Evolutionary conservation across 805 yeast species (phyloP).

Genomic region (Teunomyces lycoperdinae): DNA sequence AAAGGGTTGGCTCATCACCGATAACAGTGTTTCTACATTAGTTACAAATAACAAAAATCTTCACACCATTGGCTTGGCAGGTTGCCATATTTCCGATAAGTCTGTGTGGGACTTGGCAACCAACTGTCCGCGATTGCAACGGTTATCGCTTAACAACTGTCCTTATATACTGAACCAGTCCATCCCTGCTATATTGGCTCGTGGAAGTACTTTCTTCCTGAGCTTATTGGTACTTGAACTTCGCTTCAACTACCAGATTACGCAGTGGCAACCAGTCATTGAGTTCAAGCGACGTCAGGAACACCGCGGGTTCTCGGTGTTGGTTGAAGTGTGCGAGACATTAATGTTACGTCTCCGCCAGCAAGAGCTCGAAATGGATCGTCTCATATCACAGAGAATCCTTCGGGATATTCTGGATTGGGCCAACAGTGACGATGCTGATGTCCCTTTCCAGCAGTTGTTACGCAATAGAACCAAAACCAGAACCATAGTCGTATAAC

Average conservation of each 20-base stretch:
- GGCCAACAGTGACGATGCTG: conserved; percentile 52
- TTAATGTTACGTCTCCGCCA: conserved; percentile 57
- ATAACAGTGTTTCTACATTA: conserved; percentile 59
- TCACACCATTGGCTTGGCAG: conserved; percentile 82
- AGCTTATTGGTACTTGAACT: conserved; percentile 74
- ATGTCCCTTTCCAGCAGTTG: conserved; percentile 16
- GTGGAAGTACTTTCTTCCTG: conserved; percentile 33
- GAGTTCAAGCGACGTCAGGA: conserved; percentile 58
- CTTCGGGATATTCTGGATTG: conserved; percentile 63
- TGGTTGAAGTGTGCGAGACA: conserved; percentile 77
- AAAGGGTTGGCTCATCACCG: conserved; percentile 66
- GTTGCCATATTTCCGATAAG: conserved; percentile 75
- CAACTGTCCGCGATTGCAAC: conserved; percentile 43
- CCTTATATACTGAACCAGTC: conserved; percentile 54
- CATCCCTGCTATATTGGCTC: conserved; percentile 46
- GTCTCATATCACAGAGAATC: conserved; percentile 52
- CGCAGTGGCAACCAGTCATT: conserved; percentile 62
- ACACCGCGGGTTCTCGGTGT: conserved; percentile 44
- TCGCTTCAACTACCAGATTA: conserved; percentile 55
- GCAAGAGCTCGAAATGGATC: conserved; percentile 59
- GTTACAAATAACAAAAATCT: conserved; percentile 51
- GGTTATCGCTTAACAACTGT: conserved; percentile 79
- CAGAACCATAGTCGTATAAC: not conserved
- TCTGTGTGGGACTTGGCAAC: conserved; percentile 78
- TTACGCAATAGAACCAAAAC: conserved; percentile 4